Base-by-base conservation (phyloP, 345 rosid species). In the Anacardium occidentale region DNA sequence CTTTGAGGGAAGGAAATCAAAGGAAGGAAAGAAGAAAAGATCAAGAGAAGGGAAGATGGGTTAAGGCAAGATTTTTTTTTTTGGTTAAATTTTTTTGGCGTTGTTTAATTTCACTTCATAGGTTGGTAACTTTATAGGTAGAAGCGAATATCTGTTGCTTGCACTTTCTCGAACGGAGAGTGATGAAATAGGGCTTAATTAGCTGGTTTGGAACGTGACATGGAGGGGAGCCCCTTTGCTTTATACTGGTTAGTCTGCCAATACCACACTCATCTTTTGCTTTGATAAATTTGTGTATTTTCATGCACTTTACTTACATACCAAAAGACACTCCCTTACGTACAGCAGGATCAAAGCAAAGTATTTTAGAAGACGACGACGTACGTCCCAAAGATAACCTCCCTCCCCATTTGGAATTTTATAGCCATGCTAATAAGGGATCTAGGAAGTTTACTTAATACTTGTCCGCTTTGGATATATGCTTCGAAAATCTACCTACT, bases 271-370 rank as follows among this genome's bases (percentile, higher is more conserved):
- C 48, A 45, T 60, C 71, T 71, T 76, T 79, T 29, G 74, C 83
- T 74, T 75, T 54, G 61, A n/a, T n/a, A n/a, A n/a, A 59, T 64
- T 68, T 72, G 79, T 73, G 88, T 84, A 85, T 85, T 88, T 88
- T 79, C 87, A 79, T 79, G 89, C 85, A 63, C 75, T 71, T 70
- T 14, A 55, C 65, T 70, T 14, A 55, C 65, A 62, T 51, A 60
- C 71, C 66, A 67, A 72, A 55, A 34, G 64, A 24, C 61, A 6
- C 58, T 40, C 62, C 72, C 64, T 77, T 75, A 52, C 76, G 69
- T 80, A 75, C 78, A 52, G 69, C 3, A 51, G 45, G 54, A 52
- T 40, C 25, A 67, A 72, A 77, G 65, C 70, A 47, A 34, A 40
- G 63, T 62, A 64, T 69, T 64, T 50, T 68, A 1, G n/a, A n/a